Evolutionary conservation across 805 yeast genomes (phyloP), one percentile per base, ranked within the genome.

Genomic region (Zygotorulaspora chibaensis): DNA sequence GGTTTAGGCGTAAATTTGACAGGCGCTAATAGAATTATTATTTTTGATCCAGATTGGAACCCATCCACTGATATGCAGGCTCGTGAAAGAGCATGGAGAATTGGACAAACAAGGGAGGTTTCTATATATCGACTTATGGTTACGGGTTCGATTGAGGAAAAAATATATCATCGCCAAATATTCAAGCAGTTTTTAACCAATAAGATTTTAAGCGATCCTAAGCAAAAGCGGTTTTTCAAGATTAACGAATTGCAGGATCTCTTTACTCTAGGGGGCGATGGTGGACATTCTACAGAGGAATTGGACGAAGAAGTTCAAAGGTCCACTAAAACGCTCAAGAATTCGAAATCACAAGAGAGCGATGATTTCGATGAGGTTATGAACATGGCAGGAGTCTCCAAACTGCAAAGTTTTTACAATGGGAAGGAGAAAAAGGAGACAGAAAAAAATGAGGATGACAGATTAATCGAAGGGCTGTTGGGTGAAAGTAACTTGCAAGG

Each of bases 21-120:
- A 0, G 98, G 98, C 2, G 98, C 99, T 0, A 89, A 89, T 54
- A 70, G 98, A 37, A 96, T 91, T 10, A 87, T 91, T 17, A 91
- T 91, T 12, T 91, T 77, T 62, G 99, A 91, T 59, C 99, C 99
- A 0, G 98, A 93, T 66, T 91, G 99, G 99, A 91, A 91, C 59
- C 99, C 99, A 0, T 88, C 96, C 1, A 93, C 98, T 0, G 99
- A 91, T 69, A 75, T 90, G 48, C 99, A 91, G 66, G 99, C 99
- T 0, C 73, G 98, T 48, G 99, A 91, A 63, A 69, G 99, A 40
- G 97, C 98, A 0, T 93, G 98, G 98, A 73, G 99, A 53, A 73
- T 91, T 51, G 99, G 99, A 1, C 99, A 91, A 64, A 90, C 85
- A 61, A 80, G 83, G 47, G 96, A 90, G 55, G 97, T 91, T 8